These are phyloP conservation scores for Rhodomyrtus psidioides DNA, from an alignment of 441 rosid genomes.

Conservation along the genomic window DNA sequence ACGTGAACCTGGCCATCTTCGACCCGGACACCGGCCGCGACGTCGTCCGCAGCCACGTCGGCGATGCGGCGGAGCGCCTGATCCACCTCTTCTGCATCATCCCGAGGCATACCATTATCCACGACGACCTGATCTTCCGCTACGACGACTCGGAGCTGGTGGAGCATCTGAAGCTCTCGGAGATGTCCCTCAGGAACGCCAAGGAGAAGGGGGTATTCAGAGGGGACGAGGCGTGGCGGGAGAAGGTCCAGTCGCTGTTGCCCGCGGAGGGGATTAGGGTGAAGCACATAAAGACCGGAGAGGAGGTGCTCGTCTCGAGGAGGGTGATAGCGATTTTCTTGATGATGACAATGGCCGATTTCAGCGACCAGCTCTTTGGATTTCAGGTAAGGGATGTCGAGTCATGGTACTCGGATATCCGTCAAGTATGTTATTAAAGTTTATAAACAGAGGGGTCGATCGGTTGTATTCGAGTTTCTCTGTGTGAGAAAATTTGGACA, in stretches of 20 bases:
- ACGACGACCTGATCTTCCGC: slow-evolving; percentile 62
- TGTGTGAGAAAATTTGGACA: not conserved
- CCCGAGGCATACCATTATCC: slow-evolving; percentile 71
- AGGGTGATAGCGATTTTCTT: slow-evolving; percentile 56
- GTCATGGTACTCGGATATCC: not conserved
- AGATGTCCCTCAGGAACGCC: slow-evolving; percentile 45
- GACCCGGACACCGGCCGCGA: slow-evolving; percentile 76
- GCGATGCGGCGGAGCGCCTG: slow-evolving; percentile 70
- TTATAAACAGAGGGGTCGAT: not conserved
- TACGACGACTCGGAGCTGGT: slow-evolving; percentile 60
- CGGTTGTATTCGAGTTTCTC: not conserved
- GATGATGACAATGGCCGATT: slow-evolving; percentile 81
- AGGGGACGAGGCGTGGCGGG: slow-evolving; percentile 68
- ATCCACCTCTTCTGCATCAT: slow-evolving; percentile 75
- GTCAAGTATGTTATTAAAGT: not conserved
- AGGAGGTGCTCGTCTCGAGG: slow-evolving; percentile 51
- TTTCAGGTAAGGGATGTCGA: not conserved
- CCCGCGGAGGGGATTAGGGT: slow-evolving; percentile 50
- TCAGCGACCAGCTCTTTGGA: slow-evolving; percentile 73
- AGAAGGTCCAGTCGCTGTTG: slow-evolving; percentile 42
- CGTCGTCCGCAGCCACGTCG: slow-evolving; percentile 61
- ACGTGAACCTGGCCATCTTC: slow-evolving; percentile 78
- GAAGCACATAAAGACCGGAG: slow-evolving; percentile 71
- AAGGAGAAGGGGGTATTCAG: slow-evolving; percentile 45
- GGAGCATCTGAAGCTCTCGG: slow-evolving; percentile 47